phyloP scores from a whole-genome alignment of 495 filamentous ascomycete genomes.

The Annulohypoxylon stygium region DNA sequence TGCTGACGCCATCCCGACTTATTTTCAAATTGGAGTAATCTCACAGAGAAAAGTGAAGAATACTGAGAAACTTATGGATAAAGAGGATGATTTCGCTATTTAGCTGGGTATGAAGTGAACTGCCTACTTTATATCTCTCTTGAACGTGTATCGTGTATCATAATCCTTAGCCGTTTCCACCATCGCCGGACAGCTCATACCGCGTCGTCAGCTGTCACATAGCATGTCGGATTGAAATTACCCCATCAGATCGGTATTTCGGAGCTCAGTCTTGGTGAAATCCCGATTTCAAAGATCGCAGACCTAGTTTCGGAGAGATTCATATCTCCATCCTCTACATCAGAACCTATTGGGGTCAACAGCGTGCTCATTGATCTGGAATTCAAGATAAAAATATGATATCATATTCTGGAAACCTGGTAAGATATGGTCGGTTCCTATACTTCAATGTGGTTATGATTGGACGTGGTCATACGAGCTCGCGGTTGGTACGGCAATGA shows the following conservation, averaged over 20 bases:
- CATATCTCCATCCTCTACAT: not conserved
- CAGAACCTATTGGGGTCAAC: not conserved
- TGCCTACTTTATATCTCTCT: not conserved
- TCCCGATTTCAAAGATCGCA: not conserved
- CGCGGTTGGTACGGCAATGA: not conserved
- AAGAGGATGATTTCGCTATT: not conserved
- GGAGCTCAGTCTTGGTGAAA: not conserved
- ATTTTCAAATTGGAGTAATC: not conserved
- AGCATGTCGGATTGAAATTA: not conserved
- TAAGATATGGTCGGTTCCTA: not conserved
- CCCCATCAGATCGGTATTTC: not conserved
- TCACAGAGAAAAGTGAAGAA: too few relatives aligned
- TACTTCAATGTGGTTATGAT: not conserved
- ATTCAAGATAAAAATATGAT: not conserved
- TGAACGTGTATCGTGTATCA: not conserved
- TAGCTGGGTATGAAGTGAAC: not conserved
- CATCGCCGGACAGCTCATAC: too few relatives aligned
- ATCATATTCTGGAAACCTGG: not conserved
- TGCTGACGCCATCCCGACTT: slow-evolving; percentile 1
- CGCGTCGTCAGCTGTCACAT: not conserved
- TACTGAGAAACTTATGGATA: not conserved
- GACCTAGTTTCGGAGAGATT: not conserved
- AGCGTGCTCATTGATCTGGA: not conserved
- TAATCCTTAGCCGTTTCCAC: too few relatives aligned
- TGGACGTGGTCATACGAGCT: not conserved